Percentiles rank a stretch among this genome's conserved stretches.
Conservation (phyloP, 352 stramenopile genomes). For the Phytophthora pinifolia region DNA sequence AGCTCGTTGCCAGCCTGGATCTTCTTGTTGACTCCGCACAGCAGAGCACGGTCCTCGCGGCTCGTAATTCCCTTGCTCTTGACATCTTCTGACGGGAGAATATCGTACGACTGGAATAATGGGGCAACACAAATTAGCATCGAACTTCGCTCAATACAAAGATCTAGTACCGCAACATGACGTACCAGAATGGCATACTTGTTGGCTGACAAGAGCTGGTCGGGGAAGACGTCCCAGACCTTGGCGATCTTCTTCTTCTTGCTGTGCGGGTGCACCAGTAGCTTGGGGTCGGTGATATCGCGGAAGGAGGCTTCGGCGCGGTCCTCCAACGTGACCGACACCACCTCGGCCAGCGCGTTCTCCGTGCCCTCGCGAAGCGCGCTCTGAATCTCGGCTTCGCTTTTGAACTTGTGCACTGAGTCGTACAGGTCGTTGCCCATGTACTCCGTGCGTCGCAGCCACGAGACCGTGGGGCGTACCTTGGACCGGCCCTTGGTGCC, state of each 20-base stretch:
- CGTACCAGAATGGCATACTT: conserved; percentile 82
- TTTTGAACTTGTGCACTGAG: conserved; percentile 87
- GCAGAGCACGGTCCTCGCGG: conserved; percentile 64
- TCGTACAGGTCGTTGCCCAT: conserved; percentile 88
- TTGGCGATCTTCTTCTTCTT: conserved; percentile 84
- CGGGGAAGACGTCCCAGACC: conserved; percentile 81
- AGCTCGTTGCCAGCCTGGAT: conserved; percentile 49
- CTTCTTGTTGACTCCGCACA: conserved; percentile 79
- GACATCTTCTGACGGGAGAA: conserved; percentile 78
- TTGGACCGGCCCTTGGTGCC: conserved; percentile 58
- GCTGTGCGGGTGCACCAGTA: conserved; percentile 79
- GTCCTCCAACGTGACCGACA: conserved; percentile 69
- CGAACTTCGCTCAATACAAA: neutral
- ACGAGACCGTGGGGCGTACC: conserved; percentile 70
- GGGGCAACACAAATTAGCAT: neutral
- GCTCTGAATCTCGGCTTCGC: conserved; percentile 83
- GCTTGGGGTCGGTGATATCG: conserved; percentile 62
- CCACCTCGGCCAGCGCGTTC: conserved; percentile 72
- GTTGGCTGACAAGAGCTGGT: conserved; percentile 76
- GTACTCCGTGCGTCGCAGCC: conserved; percentile 82
- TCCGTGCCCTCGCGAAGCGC: conserved; percentile 81
- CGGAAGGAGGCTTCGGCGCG: conserved; percentile 81
- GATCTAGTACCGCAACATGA: conserved; percentile 1
- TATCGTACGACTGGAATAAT: conserved; percentile 72
- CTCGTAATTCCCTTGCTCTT: conserved; percentile 74